Conservation (phyloP, 2,329 filamentous ascomycete species). For the Magnaporthiopsis incrustans region DNA sequence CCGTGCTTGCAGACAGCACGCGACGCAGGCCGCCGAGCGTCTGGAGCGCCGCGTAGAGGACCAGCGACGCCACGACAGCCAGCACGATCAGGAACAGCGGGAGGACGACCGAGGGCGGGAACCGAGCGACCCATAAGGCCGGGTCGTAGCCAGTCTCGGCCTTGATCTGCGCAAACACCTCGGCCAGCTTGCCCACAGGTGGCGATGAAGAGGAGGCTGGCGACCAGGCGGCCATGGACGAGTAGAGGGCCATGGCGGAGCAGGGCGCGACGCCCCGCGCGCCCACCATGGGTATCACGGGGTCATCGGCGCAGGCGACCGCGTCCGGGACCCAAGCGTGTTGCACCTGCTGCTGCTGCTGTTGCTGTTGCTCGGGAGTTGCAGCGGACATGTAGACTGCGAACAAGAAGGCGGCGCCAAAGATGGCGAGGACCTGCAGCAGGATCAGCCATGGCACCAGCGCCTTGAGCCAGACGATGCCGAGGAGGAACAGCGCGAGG, state of each 20-base stretch:
- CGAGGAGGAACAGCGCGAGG: not conserved
- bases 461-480: not conserved
- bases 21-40: not conserved
- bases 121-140: not conserved
- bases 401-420: not conserved
- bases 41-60: not conserved
- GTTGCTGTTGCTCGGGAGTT: not conserved
- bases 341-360: not conserved
- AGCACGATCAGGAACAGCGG: not conserved
- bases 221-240: not conserved
- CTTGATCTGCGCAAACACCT: not conserved
- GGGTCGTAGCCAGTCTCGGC: not conserved
- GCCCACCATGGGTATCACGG: not conserved
- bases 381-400: not conserved
- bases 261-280: not conserved
- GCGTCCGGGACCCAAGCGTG: not conserved
- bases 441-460: not conserved
- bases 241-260: not conserved
- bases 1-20: not conserved
- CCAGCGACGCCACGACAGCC: not conserved
- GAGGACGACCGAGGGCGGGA: not conserved
- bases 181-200: not conserved
- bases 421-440: not conserved
- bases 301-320: not conserved
- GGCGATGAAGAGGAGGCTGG: not conserved